phyloP scores from a whole-genome alignment of 2,329 filamentous ascomycete species.

The Fusarium cyanostomum region DNA sequence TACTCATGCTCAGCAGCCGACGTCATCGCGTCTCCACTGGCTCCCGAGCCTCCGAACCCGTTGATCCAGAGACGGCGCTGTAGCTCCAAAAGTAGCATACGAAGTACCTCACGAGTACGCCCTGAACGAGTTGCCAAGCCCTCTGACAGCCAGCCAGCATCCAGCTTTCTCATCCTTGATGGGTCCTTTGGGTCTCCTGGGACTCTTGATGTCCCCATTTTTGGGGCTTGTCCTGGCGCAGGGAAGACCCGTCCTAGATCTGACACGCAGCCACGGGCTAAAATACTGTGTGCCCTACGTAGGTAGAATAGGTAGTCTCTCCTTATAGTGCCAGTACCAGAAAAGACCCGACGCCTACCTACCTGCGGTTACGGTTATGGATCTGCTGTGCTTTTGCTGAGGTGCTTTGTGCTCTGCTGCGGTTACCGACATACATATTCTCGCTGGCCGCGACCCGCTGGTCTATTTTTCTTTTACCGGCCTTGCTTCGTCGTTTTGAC shows the following conservation, averaged over 20 bases:
- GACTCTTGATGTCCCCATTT: slow-evolving; percentile 20
- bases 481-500: slow-evolving; percentile 3
- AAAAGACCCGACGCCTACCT: slow-evolving; percentile 27
- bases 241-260: slow-evolving; percentile 44
- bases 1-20: slow-evolving; percentile 29
- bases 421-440: slow-evolving; percentile 19
- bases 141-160: slow-evolving; percentile 27
- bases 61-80: slow-evolving; percentile 39
- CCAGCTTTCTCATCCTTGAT: slow-evolving; percentile 21
- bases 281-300: slow-evolving; percentile 33
- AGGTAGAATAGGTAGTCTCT: slow-evolving; percentile 1
- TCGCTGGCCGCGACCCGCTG: slow-evolving; percentile 5
- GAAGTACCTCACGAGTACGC: slow-evolving; percentile 28
- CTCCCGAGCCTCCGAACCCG: slow-evolving; percentile 44
- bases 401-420: background rate
- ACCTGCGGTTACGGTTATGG: background rate
- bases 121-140: slow-evolving; percentile 1
- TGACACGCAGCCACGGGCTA: slow-evolving; percentile 44
- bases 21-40: slow-evolving; percentile 45
- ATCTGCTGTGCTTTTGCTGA: background rate
- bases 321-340: background rate
- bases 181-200: slow-evolving; percentile 4
- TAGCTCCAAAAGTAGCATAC: slow-evolving; percentile 28
- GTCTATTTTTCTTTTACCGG: slow-evolving; percentile 7
- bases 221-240: slow-evolving; percentile 34